A percentile compares a stretch with the other conserved stretches of the same genome.
These are phyloP conservation scores for Pyrus betulifolia DNA, from an alignment of 306 rosid species.

Conservation along the genomic window DNA sequence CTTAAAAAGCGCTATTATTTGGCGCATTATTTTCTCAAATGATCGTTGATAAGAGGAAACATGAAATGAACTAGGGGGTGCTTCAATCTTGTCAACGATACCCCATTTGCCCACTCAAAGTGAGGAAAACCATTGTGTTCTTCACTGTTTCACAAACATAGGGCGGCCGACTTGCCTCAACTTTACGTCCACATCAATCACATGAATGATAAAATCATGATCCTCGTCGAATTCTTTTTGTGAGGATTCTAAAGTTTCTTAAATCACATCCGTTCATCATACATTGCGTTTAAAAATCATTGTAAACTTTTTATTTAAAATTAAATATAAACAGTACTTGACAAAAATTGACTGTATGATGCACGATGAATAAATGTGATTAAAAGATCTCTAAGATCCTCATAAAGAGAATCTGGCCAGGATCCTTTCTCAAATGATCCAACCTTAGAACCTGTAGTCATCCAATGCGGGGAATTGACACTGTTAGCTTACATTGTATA, in stretches of 20 bases:
- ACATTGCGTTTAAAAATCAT: no score
- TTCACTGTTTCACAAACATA: not conserved
- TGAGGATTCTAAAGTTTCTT: accelerated
- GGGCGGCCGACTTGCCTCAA: not conserved
- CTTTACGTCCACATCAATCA: slow-evolving; percentile 20
- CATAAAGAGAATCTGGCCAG: no score
- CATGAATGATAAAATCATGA: not conserved
- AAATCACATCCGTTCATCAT: no score
- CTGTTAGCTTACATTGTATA: not conserved
- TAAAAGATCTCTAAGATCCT: no score
- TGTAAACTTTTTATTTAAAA: no score
- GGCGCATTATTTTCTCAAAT: not conserved
- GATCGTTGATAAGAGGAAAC: slow-evolving; percentile 1
- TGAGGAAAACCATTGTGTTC: not conserved
- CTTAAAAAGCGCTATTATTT: no score
- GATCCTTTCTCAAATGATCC: not conserved
- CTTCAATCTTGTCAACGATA: slow-evolving; percentile 12
- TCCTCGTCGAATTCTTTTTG: accelerated
- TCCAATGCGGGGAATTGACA: not conserved
- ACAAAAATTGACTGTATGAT: no score
- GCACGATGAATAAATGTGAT: no score
- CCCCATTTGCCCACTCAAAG: not conserved
- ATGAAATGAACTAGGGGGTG: not conserved
- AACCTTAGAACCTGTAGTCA: not conserved
- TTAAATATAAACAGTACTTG: no score